phyloP scores from a whole-genome alignment of 257 asterid genomes.

The Pogostemon cablin region DNA sequence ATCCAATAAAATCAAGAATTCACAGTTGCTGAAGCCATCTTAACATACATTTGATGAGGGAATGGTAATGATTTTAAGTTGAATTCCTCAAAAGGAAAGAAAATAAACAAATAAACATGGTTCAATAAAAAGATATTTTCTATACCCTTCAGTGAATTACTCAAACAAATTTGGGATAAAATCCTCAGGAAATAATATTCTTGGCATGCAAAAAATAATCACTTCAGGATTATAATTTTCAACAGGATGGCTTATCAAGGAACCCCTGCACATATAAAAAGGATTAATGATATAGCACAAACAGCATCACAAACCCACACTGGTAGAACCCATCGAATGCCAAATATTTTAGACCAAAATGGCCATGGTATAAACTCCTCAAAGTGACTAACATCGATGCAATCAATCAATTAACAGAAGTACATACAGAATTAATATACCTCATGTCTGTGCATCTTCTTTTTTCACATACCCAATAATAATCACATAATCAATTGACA shows the following conservation, averaged over 20 bases:
- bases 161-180: not conserved
- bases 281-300: conserved; percentile 18
- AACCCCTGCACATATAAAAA: conserved; percentile 66
- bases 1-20: conserved; percentile 8
- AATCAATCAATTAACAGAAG: too few relatives aligned
- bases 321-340: not conserved
- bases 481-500: too few relatives aligned
- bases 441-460: conserved; percentile 1
- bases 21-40: conserved; percentile 2
- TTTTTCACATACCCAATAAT: not conserved
- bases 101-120: not conserved
- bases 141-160: not conserved
- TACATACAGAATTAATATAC: not conserved
- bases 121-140: not conserved
- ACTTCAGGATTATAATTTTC: conserved; percentile 46
- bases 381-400: not conserved
- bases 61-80: conserved; percentile 9
- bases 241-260: conserved; percentile 96
- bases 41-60: conserved; percentile 5
- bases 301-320: not conserved
- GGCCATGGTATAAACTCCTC: not conserved
- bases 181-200: not conserved
- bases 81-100: not conserved
- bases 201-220: not conserved
- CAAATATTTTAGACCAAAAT: not conserved